Evolutionary conservation across 441 rosid genomes (phyloP).

Genomic region (Pelargonium myrrhifolium): DNA sequence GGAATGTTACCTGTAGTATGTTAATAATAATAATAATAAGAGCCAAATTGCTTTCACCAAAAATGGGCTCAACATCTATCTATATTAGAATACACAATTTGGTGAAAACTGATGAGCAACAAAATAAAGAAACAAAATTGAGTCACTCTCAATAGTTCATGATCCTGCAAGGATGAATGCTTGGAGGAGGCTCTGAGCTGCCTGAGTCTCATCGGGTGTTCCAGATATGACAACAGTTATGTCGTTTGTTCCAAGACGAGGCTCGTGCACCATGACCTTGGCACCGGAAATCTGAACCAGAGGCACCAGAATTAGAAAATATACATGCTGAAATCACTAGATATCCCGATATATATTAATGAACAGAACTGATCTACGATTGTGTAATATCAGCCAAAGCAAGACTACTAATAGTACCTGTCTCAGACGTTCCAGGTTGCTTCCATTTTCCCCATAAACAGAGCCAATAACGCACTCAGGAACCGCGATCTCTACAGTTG

Average conservation of each 20-base stretch:
- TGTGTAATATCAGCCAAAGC: too few relatives aligned
- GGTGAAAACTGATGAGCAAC: too few relatives aligned
- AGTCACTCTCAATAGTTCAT: too few relatives aligned
- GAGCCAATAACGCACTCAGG: slow-evolving; percentile 63
- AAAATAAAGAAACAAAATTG: too few relatives aligned
- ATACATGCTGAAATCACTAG: too few relatives aligned
- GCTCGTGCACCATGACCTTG: slow-evolving; percentile 78
- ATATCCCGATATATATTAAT: background rate
- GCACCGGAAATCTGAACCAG: slow-evolving; percentile 91
- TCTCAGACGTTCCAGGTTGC: slow-evolving; percentile 67
- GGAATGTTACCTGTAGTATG: too few relatives aligned
- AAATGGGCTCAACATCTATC: too few relatives aligned
- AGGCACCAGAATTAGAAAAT: slow-evolving; percentile 22
- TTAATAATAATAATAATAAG: too few relatives aligned
- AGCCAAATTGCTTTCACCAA: too few relatives aligned
- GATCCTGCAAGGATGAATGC: slow-evolving; percentile 91
- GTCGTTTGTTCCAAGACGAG: slow-evolving; percentile 66
- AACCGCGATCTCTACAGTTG: slow-evolving; percentile 71
- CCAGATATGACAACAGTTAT: slow-evolving; percentile 86
- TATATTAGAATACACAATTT: too few relatives aligned
- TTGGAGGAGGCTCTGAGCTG: slow-evolving; percentile 95
- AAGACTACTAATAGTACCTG: slow-evolving; percentile 41
- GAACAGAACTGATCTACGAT: background rate
- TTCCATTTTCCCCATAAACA: slow-evolving; percentile 75
- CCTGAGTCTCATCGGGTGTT: slow-evolving; percentile 88